phyloP scores from a whole-genome alignment of 2,329 filamentous ascomycete genomes.

The Chalaropsis thielavioides region DNA sequence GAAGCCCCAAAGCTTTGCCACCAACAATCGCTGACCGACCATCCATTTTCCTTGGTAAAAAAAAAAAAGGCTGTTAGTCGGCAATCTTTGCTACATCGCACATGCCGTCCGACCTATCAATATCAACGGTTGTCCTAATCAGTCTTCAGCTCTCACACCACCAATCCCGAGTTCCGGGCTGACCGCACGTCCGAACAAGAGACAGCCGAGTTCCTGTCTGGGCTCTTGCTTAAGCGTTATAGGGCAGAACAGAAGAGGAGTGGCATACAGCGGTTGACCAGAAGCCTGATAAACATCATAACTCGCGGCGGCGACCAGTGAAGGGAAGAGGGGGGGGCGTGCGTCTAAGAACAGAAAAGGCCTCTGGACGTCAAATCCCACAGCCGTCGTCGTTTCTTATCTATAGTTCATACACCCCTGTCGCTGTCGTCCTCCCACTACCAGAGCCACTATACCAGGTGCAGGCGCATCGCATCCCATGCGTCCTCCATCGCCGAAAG shows the following conservation, averaged over 20 bases:
- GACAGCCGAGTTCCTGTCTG: background rate
- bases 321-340: background rate
- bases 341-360: background rate
- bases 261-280: background rate
- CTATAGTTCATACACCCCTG: background rate
- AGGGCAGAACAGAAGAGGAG: background rate
- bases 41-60: background rate
- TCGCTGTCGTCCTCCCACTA: background rate
- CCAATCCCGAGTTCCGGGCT: background rate
- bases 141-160: background rate
- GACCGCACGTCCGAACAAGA: background rate
- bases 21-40: background rate
- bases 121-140: background rate
- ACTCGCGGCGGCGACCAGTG: background rate
- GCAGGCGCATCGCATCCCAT: conserved; percentile 4
- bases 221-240: background rate
- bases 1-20: background rate
- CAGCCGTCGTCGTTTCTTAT: conserved; percentile 5
- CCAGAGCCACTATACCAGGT: background rate
- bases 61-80: background rate
- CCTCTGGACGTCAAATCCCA: background rate
- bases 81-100: background rate
- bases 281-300: background rate
- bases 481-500: background rate
- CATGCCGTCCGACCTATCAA: background rate